Base-by-base conservation (phyloP, 768 basidiomycete genomes). In the Coprinopsis marcescibilis region DNA sequence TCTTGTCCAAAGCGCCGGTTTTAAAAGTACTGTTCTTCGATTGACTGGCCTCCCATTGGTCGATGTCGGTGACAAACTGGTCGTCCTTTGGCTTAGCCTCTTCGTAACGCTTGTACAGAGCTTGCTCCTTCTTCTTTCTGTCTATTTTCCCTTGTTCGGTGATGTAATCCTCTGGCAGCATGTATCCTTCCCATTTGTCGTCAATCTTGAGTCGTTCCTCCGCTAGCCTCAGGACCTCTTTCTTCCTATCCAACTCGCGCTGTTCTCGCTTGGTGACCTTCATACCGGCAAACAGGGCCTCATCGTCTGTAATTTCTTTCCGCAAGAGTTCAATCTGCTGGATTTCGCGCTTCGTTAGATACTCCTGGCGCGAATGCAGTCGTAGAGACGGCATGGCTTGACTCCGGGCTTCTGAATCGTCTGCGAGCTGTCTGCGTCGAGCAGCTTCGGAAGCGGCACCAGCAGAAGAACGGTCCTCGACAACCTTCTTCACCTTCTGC, bases 61-160 rank as follows among this genome's bases (percentile, higher is more conserved):
- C 96, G 46, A 97, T 80, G 57, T 99, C 96, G 1, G 95, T 97
- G 2, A 90, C 81, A 62, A 98, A 98, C 56, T 94, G 85, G 61
- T 92, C 92, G 51, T 91, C 91, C 61, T 90, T 88, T 0, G 82
- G 85, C 60, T 86, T 89, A 7, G 85, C 85, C 43, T 99, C 96
- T 58, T 96, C 89, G 59, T 99, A 98, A 30, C 96, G 90, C 56
- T 87, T 78, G 63, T 96, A 97, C 43, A 99, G 65, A 0, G 87
- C 93, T 53, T 85, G 85, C 61, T 92, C 81, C 60, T 96, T 93
- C 68, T 89, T 91, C 73, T 96, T 93, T 68, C 82, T 86, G 76
- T 98, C 94, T 50, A 99, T 92, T 68, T 94, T 96, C 23, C 96
- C 96, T 62, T 97, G 93, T 58, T 95, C 95, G 0, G 96, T 99